Evolutionary conservation across 1,284 basidiomycete species (phyloP).

Genomic region (Thelephora terrestris): DNA sequence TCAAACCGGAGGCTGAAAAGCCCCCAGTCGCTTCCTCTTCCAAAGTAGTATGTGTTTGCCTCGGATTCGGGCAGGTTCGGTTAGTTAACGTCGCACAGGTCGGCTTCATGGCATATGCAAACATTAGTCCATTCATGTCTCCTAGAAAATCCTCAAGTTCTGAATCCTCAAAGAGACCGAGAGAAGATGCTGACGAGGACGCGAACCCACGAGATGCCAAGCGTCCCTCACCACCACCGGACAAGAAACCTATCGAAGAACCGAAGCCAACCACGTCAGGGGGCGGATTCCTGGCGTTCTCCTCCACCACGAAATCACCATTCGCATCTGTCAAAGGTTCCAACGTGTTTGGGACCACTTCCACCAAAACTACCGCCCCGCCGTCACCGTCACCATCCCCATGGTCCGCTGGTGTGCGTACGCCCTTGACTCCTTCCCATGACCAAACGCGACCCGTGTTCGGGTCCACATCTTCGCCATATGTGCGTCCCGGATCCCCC

Average conservation of each 20-base stretch:
- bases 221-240: constrained; percentile 58
- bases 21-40: background rate
- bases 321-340: constrained; percentile 60
- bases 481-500: background rate
- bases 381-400: constrained; percentile 19
- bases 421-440: constrained; percentile 14
- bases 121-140: background rate
- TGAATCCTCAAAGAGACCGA: constrained; percentile 32
- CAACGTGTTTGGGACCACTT: constrained; percentile 41
- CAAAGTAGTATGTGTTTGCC: background rate
- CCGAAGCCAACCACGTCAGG: constrained; percentile 15
- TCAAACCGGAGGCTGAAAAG: constrained; percentile 13
- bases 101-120: background rate
- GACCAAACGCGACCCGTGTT: constrained; percentile 3
- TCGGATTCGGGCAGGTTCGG: background rate
- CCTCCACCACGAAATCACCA: constrained; percentile 54
- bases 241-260: constrained; percentile 22
- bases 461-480: constrained; percentile 2
- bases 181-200: constrained; percentile 46
- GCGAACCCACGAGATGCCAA: constrained; percentile 53
- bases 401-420: constrained; percentile 12
- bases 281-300: constrained; percentile 69
- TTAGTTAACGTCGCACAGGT: background rate
- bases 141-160: background rate
- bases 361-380: constrained; percentile 9